Base-by-base conservation (phyloP, 2,329 filamentous ascomycete species). In the Emydomyces testavorans region DNA sequence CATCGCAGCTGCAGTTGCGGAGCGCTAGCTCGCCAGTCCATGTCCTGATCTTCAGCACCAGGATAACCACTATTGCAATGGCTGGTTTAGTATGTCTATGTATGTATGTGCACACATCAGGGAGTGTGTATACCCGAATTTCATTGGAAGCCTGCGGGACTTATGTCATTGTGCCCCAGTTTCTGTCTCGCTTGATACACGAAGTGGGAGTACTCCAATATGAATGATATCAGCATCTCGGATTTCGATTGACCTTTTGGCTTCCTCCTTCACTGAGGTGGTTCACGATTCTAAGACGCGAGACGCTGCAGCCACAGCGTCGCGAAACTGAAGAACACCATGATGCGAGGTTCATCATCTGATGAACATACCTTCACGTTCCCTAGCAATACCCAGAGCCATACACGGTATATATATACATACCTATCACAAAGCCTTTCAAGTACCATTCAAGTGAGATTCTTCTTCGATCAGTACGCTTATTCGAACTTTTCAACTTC, bases 111-210 rank as follows among this genome's bases (percentile, higher is more conserved):
- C n/a, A n/a, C n/a, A n/a, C 28, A 43, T 43, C 40, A 31, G 6
- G 3, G 13, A 28, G 10, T 24, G 15, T 7, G 26, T 23, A n/a
- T n/a, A 6, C 6, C 1, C n/a, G 13, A 10, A 6, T 28, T 18
- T 18, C n/a, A 18, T 26, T 45, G 21, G 31, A 37, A n/a, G 32
- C 29, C n/a, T 44, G 3, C 42, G 8, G 21, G 21, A 37, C 32
- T 45, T 45, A 45, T 37, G 42, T 45, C 42, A 45, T 45, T 23
- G 31, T n/a, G n/a, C 20, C 32, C 32, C 42, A 28, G 32, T 36
- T 29, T 23, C 16, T 36, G 31, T 29, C 37, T 29, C 29, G n/a
- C n/a, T 28, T 16, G 24, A 29, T 31, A 21, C 8, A 2, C 3
- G 24, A 10, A 8, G n/a, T 15, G 23, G 16, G 18, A 23, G 28